Conservation (phyloP, 331 rosid species). For the Malus hybrid region DNA sequence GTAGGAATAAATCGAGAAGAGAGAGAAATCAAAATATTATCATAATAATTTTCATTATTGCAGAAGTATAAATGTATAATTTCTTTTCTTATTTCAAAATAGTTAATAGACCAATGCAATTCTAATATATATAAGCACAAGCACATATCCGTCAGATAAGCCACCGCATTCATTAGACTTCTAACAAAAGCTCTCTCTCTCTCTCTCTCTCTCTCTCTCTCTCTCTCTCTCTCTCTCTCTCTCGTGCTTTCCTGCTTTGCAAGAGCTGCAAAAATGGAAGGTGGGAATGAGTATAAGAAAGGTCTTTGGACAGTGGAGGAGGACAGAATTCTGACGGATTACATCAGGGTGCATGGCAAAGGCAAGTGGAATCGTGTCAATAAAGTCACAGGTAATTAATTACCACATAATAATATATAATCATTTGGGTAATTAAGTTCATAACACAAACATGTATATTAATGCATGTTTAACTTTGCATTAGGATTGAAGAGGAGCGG, state of each 20-base stretch:
- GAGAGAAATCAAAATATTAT: too few relatives aligned
- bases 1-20: too few relatives aligned
- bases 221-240: not conserved
- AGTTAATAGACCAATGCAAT: too few relatives aligned
- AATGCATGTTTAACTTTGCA: not conserved
- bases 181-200: not conserved
- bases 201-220: not conserved
- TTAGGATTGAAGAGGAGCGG: constrained; percentile 60
- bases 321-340: constrained; percentile 33
- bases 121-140: too few relatives aligned
- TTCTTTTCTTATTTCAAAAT: too few relatives aligned
- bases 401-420: too few relatives aligned
- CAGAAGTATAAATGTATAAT: too few relatives aligned
- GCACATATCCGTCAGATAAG: not conserved
- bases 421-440: too few relatives aligned
- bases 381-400: constrained; percentile 27
- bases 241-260: not conserved
- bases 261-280: constrained; percentile 20
- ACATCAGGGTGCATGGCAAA: constrained; percentile 33
- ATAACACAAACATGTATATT: too few relatives aligned
- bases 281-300: constrained; percentile 23
- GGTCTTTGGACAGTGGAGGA: constrained; percentile 50
- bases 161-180: not conserved
- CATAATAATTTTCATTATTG: too few relatives aligned
- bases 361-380: constrained; percentile 58